These are phyloP conservation scores for Lachnellula willkommii DNA, from an alignment of 2,329 filamentous ascomycete species.

Conservation along the genomic window DNA sequence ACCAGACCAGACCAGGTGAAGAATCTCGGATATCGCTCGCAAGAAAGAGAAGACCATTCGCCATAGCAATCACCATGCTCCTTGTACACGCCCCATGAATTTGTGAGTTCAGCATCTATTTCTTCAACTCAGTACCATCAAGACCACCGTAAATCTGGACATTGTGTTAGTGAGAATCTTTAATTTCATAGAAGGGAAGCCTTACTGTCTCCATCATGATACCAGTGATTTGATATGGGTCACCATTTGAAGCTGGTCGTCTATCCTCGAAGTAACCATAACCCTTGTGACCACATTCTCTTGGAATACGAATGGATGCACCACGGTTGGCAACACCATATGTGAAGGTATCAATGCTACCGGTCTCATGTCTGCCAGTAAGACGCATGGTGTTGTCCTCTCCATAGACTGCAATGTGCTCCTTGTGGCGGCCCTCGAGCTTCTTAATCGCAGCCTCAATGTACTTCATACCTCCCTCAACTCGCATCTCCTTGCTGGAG, in stretches of 20 bases:
- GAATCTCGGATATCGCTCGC: conserved; percentile 18
- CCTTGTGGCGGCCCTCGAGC: conserved; percentile 68
- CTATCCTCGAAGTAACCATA: conserved; percentile 93
- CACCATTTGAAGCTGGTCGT: conserved; percentile 77
- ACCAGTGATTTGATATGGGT: conserved; percentile 66
- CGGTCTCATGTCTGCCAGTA: conserved; percentile 91
- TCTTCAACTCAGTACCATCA: conserved; percentile 19
- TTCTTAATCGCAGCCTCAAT: conserved; percentile 86
- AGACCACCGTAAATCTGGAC: conserved; percentile 28
- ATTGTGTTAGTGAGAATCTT: conserved; percentile 13
- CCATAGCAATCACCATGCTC: conserved; percentile 11
- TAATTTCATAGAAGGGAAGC: background rate
- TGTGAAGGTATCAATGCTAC: conserved; percentile 85
- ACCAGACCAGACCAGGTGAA: conserved; percentile 10
- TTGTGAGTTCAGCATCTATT: conserved; percentile 12
- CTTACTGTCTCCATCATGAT: conserved; percentile 35
- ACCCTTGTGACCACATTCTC: conserved; percentile 76
- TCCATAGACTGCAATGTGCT: conserved; percentile 91
- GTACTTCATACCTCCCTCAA: conserved; percentile 88
- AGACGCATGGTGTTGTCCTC: conserved; percentile 94
- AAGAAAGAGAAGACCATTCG: conserved; percentile 17
- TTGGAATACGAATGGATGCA: conserved; percentile 83
- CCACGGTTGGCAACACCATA: conserved; percentile 96
- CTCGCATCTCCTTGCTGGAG: conserved; percentile 81
- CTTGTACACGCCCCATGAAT: conserved; percentile 16